Evolutionary conservation across 805 yeast species (phyloP), one percentile per base, ranked within the genome.

Genomic region (Isabelozyma pseudorhagii): DNA sequence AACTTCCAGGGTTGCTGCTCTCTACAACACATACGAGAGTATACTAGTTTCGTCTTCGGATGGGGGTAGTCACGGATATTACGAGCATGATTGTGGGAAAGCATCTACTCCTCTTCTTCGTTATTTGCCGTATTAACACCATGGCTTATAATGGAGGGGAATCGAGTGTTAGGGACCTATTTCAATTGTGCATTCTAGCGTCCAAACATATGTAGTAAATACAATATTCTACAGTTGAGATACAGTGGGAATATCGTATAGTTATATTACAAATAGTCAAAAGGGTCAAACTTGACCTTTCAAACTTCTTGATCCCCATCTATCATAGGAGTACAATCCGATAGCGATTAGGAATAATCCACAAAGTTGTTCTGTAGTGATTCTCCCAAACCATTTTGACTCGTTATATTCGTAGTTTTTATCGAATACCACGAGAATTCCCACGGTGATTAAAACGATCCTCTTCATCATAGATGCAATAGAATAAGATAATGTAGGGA

Each of bases 401-500:
- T 56, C 44, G 28, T 53, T 57, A 31, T 54, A 39, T 8, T 39
- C 51, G 8, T 45, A 39, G 15, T 45, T 4, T 28, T 40, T 5
- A 48, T 42, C 74, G 78, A 80, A 49, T 1, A 64, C 66, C 40
- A 86, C 50, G 71, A 69, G 43, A 6, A 92, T 87, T 58, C 96
- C 88, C 0, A 85, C 85, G 1, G 86, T 78, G 41, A 91, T 90
- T 29, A 91, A 81, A 1, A 89, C 87, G n/a, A 91, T 87, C 59
- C 96, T 82, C 69, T 91, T 91, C 81, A 91, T 80, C 80, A 91
- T 79, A 41, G 89, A 83, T 3, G 97, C 96, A 50, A 91, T 84
- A 1, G 96, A 87, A 67, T 89, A 91, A 3, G 94, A 82, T 10
- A 91, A 84, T 0, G 97, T 89, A 2, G 96, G 87, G 5, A 91